phyloP scores from a whole-genome alignment of 169 alveolate genomes.

The Cyclospora cayetanensis region DNA sequence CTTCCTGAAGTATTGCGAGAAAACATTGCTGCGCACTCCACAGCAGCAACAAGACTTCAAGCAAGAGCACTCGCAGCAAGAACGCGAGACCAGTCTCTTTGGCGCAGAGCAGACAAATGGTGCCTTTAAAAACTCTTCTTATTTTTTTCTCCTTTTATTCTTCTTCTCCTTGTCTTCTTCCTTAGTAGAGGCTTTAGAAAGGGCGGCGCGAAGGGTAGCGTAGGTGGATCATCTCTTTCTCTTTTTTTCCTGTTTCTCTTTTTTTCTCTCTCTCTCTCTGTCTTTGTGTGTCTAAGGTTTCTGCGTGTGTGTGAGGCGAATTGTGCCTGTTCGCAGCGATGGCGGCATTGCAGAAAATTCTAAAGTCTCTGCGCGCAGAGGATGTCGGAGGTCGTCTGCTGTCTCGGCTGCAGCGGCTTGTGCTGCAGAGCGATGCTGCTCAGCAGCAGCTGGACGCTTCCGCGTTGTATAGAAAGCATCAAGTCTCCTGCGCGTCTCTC shows the following conservation, averaged over 20 bases:
- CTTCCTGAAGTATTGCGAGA: slow-evolving; percentile 9
- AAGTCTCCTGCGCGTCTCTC: slow-evolving; percentile 31
- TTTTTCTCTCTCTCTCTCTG: background rate
- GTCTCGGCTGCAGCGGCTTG: background rate
- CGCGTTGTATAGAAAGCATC: background rate
- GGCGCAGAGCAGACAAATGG: background rate
- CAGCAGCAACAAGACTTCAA: slow-evolving; percentile 1
- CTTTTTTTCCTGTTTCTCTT: background rate
- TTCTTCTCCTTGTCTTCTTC: background rate
- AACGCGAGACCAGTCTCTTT: background rate
- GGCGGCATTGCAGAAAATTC: slow-evolving; percentile 3
- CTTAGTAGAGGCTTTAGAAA: background rate
- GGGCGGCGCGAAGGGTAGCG: background rate
- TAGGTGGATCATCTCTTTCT: background rate
- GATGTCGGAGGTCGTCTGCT: background rate
- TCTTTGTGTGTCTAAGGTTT: background rate
- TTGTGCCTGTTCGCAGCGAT: too few relatives aligned
- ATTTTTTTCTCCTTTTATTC: background rate
- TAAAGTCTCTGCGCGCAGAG: background rate
- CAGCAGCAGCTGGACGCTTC: slow-evolving; percentile 43
- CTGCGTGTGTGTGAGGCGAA: too few relatives aligned
- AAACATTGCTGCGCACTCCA: background rate
- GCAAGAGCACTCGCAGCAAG: background rate
- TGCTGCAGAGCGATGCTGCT: background rate
- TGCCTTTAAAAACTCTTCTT: background rate